Percentiles rank a stretch among this genome's conserved stretches.
phyloP scores from a whole-genome alignment of 2,329 filamentous ascomycete species.

The Xenoacremonium recifei region DNA sequence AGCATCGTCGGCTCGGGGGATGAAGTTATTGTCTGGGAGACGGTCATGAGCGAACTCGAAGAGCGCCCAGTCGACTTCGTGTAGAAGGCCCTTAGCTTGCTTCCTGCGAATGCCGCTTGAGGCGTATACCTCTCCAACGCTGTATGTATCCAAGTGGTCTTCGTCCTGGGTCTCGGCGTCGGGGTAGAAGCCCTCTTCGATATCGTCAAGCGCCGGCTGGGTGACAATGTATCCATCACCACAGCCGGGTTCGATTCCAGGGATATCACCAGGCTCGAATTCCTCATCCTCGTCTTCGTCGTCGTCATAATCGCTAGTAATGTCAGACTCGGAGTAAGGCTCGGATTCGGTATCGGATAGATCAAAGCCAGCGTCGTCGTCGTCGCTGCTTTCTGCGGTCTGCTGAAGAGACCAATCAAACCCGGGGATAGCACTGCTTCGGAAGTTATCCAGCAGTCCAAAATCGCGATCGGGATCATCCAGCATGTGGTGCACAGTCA shows the following conservation, averaged over 20 bases:
- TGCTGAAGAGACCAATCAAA: slow-evolving; percentile 44
- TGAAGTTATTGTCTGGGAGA: slow-evolving; percentile 68
- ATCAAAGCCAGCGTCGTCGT: slow-evolving; percentile 58
- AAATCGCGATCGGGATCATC: slow-evolving; percentile 62
- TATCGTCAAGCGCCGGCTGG: slow-evolving; percentile 87
- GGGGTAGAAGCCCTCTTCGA: slow-evolving; percentile 80
- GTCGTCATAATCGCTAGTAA: slow-evolving; percentile 53
- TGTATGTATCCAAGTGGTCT: slow-evolving; percentile 80
- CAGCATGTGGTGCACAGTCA: slow-evolving; percentile 97
- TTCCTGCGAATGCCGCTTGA: slow-evolving; percentile 85
- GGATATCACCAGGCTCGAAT: slow-evolving; percentile 69
- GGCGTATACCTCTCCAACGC: slow-evolving; percentile 81
- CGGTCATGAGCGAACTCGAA: slow-evolving; percentile 76
- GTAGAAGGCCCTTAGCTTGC: slow-evolving; percentile 67
- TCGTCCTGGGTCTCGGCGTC: slow-evolving; percentile 67
- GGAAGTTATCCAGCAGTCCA: slow-evolving; percentile 23
- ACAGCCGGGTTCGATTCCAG: slow-evolving; percentile 71
- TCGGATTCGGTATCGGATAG: slow-evolving; percentile 63
- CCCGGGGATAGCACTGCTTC: slow-evolving; percentile 39
- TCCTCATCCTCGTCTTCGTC: slow-evolving; percentile 53
- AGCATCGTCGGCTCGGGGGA: slow-evolving; percentile 42
- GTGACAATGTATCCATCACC: slow-evolving; percentile 80
- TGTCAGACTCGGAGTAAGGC: slow-evolving; percentile 45
- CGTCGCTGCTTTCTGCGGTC: slow-evolving; percentile 40
- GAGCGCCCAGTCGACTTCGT: slow-evolving; percentile 95